Evolutionary conservation across 768 basidiomycete genomes (phyloP), one percentile per base, ranked within the genome.

Genomic region (Suillus tomentosus): DNA sequence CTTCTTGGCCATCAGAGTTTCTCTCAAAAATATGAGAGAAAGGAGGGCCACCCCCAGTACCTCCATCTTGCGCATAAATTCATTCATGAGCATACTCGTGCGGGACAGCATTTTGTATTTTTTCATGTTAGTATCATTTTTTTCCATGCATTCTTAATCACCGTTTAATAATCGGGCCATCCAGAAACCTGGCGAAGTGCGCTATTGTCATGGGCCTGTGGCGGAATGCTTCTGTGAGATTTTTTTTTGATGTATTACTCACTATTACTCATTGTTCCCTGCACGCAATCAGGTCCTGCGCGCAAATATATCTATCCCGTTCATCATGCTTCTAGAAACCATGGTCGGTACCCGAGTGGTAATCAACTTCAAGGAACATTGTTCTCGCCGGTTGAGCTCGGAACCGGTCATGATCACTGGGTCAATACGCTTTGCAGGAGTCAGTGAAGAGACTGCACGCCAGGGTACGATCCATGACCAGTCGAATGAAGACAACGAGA

Each of bases 51-150:
- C 27, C 11, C n/a, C n/a, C 3, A 53, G 58, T 3, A 61, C 65
- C 3, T 65, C 53, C 3, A 57, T 62, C 11, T 6, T 68, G 11
- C 24, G 61, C 24, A 39, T 67, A 10, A 70, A 67, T 48, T 62
- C 71, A 22, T 76, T 76, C 13, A 61, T 73, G 58, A 40, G 40
- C 37, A 43, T 76, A 51, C 47, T 76, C 53, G 71, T 67, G 0
- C 68, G 75, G 24, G 74, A 76, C 42, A 77, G 74, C 27, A 61
- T 76, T 15, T 69, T 72, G 24, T 76, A 77, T 62, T 76, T 74
- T 27, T 71, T 74, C 65, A 65, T 73, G 76, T 77, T 34, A 62
- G 74, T 67, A 10, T 43, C 15, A 19, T 14, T 8, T n/a, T 9
- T 17, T 40, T 45, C 22, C 24, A 22, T 19, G 3, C 14, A 31